These are phyloP conservation scores for Colletotrichum neosansevieriae DNA, from an alignment of 2,329 filamentous ascomycete species.

Conservation along the genomic window DNA sequence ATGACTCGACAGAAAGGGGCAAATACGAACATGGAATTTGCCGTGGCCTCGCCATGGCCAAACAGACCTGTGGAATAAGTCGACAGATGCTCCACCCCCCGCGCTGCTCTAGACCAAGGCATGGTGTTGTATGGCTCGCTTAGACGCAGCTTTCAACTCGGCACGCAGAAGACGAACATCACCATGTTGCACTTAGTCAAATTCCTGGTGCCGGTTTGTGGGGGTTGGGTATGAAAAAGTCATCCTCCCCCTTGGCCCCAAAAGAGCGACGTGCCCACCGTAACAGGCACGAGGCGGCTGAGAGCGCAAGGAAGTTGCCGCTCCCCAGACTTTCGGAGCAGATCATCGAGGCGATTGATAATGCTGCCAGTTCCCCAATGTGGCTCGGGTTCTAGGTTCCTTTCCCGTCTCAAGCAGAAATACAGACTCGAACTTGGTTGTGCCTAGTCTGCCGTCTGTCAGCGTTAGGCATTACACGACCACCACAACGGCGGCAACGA, in stretches of 20 bases:
- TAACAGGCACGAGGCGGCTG: not conserved
- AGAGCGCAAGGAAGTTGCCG: not conserved
- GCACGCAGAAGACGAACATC: not conserved
- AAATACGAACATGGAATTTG: not conserved
- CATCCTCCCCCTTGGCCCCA: not conserved
- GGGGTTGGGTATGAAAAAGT: not conserved
- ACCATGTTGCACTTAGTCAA: not conserved
- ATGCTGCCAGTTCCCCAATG: constrained; percentile 2
- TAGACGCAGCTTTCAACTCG: not conserved
- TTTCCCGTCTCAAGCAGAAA: not conserved
- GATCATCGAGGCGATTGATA: constrained; percentile 2
- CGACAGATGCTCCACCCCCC: constrained; percentile 8
- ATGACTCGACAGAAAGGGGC: constrained; percentile 10
- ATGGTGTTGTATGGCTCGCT: not conserved
- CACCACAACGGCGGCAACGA: not conserved
- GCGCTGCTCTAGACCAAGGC: not conserved
- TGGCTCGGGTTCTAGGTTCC: not conserved
- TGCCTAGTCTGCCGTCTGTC: not conserved
- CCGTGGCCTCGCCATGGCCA: not conserved
- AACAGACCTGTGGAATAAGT: not conserved
- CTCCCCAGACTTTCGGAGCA: constrained; percentile 2
- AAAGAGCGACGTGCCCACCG: not conserved
- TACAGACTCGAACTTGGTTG: too few relatives aligned
- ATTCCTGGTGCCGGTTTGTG: not conserved
- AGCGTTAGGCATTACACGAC: not conserved